These are phyloP conservation scores for Stellera chamaejasme DNA, from an alignment of 345 rosid species.

Conservation along the genomic window DNA sequence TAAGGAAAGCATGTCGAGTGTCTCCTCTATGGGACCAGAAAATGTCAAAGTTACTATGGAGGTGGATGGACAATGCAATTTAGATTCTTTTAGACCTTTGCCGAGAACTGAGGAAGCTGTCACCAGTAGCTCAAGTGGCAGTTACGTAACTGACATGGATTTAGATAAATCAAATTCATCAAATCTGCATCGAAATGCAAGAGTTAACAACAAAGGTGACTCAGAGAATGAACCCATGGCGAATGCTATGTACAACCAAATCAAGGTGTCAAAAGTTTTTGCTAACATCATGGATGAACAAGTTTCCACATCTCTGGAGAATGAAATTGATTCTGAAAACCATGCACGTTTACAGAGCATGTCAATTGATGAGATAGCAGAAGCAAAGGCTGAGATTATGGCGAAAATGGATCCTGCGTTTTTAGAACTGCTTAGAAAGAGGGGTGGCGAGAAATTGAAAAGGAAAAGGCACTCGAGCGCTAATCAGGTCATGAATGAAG, in stretches of 20 bases:
- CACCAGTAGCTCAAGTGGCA: constrained; percentile 11
- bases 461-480: constrained; percentile 29
- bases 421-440: constrained; percentile 49
- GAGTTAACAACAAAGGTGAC: constrained; percentile 8
- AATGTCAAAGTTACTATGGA: constrained; percentile 19
- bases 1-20: constrained; percentile 3
- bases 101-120: constrained; percentile 9
- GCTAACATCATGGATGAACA: constrained; percentile 24
- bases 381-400: constrained; percentile 78
- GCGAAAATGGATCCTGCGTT: constrained; percentile 72
- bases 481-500: constrained; percentile 13
- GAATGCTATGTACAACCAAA: constrained; percentile 17
- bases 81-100: constrained; percentile 9
- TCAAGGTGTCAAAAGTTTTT: too few relatives aligned
- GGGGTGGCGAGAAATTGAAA: constrained; percentile 51
- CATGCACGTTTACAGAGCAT: constrained; percentile 47
- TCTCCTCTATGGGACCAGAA: constrained; percentile 12
- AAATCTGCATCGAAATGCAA: constrained; percentile 8
- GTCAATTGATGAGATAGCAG: constrained; percentile 67
- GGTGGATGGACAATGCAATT: constrained; percentile 19
- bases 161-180: constrained; percentile 13
- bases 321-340: constrained; percentile 80
- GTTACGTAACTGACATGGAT: constrained; percentile 17
- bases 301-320: constrained; percentile 39
- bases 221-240: constrained; percentile 11